These are phyloP conservation scores for Darksidea phi DNA, from an alignment of 495 filamentous ascomycete species.

Conservation along the genomic window DNA sequence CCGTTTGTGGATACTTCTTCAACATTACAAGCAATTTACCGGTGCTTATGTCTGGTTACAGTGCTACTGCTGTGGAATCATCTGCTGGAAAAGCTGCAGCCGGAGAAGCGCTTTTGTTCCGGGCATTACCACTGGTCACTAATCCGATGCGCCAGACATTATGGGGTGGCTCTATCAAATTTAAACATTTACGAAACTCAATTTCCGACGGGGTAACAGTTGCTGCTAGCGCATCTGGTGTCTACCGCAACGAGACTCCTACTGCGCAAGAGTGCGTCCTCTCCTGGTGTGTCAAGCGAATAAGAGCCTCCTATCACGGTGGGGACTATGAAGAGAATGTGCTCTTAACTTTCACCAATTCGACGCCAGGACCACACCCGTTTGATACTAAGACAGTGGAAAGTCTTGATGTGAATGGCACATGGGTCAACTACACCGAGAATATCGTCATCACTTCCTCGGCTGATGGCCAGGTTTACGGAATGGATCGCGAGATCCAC, in stretches of 20 bases:
- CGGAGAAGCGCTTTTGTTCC: slow-evolving; percentile 17
- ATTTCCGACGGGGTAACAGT: slow-evolving; percentile 1
- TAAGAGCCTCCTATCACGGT: slow-evolving; percentile 20
- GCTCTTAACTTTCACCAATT: slow-evolving; percentile 13
- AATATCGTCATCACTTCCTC: slow-evolving; percentile 13
- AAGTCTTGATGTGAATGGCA: not conserved
- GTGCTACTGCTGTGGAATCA: not conserved
- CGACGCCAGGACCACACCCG: slow-evolving; percentile 9
- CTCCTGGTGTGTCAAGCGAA: slow-evolving; percentile 24
- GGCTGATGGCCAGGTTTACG: not conserved
- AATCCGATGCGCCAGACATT: not conserved
- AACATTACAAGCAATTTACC: slow-evolving; percentile 11
- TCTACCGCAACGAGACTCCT: slow-evolving; percentile 20
- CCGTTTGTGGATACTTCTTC: slow-evolving; percentile 26
- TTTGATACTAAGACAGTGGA: not conserved
- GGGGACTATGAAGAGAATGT: slow-evolving; percentile 18
- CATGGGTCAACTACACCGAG: not conserved
- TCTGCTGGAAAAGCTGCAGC: not conserved
- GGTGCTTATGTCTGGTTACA: slow-evolving; percentile 25
- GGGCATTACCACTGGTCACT: slow-evolving; percentile 14
- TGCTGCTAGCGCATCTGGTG: not conserved
- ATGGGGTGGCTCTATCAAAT: slow-evolving; percentile 25
- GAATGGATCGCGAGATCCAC: not conserved
- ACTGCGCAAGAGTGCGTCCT: slow-evolving; percentile 21
- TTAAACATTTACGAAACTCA: slow-evolving; percentile 20